Base-by-base conservation (phyloP, 306 rosid genomes). In the Datisca glomerata region DNA sequence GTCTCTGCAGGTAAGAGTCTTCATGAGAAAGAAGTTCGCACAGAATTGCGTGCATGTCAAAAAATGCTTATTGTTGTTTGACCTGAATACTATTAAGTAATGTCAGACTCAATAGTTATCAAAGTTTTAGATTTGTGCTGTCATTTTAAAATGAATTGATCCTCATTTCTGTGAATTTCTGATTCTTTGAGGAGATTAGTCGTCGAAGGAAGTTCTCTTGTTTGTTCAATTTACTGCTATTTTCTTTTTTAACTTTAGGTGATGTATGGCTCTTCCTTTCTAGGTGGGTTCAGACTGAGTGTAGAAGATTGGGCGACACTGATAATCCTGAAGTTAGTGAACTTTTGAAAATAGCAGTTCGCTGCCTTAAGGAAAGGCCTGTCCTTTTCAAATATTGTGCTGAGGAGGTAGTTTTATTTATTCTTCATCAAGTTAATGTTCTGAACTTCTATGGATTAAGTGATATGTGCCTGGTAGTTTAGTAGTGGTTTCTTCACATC, bases 221-320 rank as follows among this genome's bases (percentile, higher is more conserved):
- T n/a, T n/a, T n/a, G n/a, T n/a, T n/a, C n/a, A n/a, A n/a, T n/a
- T n/a, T n/a, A n/a, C n/a, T n/a, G n/a, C n/a, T n/a, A n/a, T n/a
- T n/a, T n/a, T n/a, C n/a, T n/a, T n/a, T n/a, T n/a, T n/a, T n/a
- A n/a, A n/a, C n/a, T n/a, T 36, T n/a, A 8, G 46, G 28, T 46
- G 39, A 49, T 25, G 18, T 16, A 43, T 59, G 28, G 22, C 14
- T 45, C 8, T 57, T 55, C 23, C 35, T 46, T 38, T 77, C 51
- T 67, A 89, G 97, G 84, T 84, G 98, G 98, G 95, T 89, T 70
- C 98, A 84, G 76, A 78, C 76, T 1, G 98, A 84, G 70, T 89
- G 98, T 58, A 70, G 95, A 56, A 78, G 68, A 56, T 65, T 89
- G 51, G 93, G 95, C 2, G 93, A 89, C 55, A 66, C 93, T 20